Evolutionary conservation across 192 early-diverging fungal species (phyloP).

Genomic region (Cladochytrium replicatum): DNA sequence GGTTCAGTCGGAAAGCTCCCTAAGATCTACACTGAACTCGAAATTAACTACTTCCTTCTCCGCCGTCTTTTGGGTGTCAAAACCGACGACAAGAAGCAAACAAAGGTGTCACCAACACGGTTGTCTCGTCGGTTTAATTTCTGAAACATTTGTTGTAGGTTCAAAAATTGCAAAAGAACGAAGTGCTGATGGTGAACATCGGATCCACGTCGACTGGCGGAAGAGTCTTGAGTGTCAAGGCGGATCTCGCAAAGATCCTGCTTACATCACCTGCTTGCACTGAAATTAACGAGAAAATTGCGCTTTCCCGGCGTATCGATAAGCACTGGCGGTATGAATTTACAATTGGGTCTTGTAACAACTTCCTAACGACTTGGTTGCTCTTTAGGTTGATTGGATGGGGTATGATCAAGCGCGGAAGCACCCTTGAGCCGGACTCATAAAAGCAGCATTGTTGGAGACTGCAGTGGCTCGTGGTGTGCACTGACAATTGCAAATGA

Average conservation of each 20-base stretch:
- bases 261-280: conserved; percentile 88
- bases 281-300: conserved; percentile 92
- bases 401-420: conserved; percentile 88
- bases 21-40: conserved; percentile 86
- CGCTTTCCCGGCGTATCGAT: conserved; percentile 89
- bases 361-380: conserved; percentile 1
- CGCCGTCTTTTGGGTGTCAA: conserved; percentile 93
- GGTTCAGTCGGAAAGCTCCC: conserved; percentile 86
- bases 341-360: too few relatives aligned
- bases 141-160: too few relatives aligned
- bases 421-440: conserved; percentile 60
- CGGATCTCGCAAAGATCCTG: conserved; percentile 86
- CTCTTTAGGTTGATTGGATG: conserved; percentile 83
- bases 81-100: conserved; percentile 96
- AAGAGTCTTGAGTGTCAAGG: conserved; percentile 87
- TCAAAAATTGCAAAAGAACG: conserved; percentile 82
- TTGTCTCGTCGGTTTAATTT: too few relatives aligned
- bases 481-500: too few relatives aligned
- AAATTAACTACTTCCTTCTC: conserved; percentile 95
- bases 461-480: too few relatives aligned
- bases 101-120: too few relatives aligned
- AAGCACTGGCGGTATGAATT: conserved; percentile 94
- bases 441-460: too few relatives aligned
- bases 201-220: conserved; percentile 92
- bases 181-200: conserved; percentile 93